Base-by-base conservation (phyloP, 352 stramenopile genomes). In the Globisporangium takayamanum region DNA sequence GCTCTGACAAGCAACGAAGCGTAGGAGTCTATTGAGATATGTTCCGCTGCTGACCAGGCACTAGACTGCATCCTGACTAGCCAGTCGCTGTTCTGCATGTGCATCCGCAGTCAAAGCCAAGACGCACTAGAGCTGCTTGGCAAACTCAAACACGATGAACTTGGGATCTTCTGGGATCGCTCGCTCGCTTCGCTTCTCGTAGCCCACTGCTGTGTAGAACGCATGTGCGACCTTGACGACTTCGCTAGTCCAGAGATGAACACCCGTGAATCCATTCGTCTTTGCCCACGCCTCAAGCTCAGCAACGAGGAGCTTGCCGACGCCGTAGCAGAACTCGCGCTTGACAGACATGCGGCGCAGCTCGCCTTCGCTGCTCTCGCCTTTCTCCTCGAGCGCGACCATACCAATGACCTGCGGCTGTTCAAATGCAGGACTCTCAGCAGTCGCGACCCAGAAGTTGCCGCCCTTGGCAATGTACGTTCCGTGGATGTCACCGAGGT, bases 301-400 rank as follows among this genome's bases (percentile, higher is more conserved):
- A 12, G 50, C 36, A 20, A 84, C 68, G 2, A 84, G 62, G 22
- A 57, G 55, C 11, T 67, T 69, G 11, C 68, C 76, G 37, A 86
- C 44, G 0, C 76, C 76, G 30, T 68, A 63, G 18, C 72, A 72
- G 55, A 69, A 80, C 16, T 50, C 62, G 22, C 50, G 57, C 2
- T 64, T 66, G 30, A 84, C 63, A 4, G 73, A 70, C 65, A 86
- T 75, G 37, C 76, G 73, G 2, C 76, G 62, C 47, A 86, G 57
- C 57, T 86, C 73, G 28, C 67, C 72, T 10, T 60, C 53, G 2
- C 51, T 55, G n/a, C 48, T 39, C 22, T 72, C 57, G 0, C 53
- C 59, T 25, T 74, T 74, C 16, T 63, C 57, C 55, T 82, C 66
- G 14, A 84, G 56, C 0, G 64, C 73, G 14, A 84, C 68, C 25